These are phyloP conservation scores for Didymella pomorum DNA, from an alignment of 2,329 filamentous ascomycete species.

Conservation along the genomic window DNA sequence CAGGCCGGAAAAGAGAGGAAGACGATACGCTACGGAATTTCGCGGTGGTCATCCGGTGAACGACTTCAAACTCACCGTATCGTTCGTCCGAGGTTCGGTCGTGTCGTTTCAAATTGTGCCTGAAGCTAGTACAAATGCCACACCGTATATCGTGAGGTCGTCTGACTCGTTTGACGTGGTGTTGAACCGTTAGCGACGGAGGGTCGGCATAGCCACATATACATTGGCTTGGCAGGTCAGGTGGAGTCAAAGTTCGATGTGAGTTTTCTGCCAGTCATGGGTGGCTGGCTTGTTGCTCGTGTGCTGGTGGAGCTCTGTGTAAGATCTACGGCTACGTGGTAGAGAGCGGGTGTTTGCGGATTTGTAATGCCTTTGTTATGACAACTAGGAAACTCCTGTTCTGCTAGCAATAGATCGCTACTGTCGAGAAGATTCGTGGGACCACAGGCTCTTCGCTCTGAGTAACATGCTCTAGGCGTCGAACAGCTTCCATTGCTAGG, in stretches of 20 bases:
- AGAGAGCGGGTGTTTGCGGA: slow-evolving; percentile 14
- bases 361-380: slow-evolving; percentile 3
- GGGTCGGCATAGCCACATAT: slow-evolving; percentile 19
- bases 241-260: slow-evolving; percentile 3
- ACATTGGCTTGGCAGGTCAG: slow-evolving; percentile 8
- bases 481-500: no score
- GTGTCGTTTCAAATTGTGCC: slow-evolving; percentile 1
- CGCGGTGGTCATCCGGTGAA: slow-evolving; percentile 1
- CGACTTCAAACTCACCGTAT: slow-evolving; percentile 14
- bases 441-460: no score
- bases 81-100: slow-evolving; percentile 19
- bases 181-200: slow-evolving; percentile 6
- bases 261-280: slow-evolving; percentile 18
- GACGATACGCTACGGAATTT: slow-evolving; percentile 1
- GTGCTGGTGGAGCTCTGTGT: slow-evolving; percentile 7
- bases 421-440: no score
- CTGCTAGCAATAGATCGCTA: no score
- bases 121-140: slow-evolving; percentile 9
- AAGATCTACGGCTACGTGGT: slow-evolving; percentile 16
- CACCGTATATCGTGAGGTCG: slow-evolving; percentile 17
- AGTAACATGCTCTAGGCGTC: no score
- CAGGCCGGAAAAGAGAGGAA: slow-evolving; percentile 1
- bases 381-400: no score
- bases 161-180: slow-evolving; percentile 11
- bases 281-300: neutral